Conservation (phyloP, 371 early-diverging fungal species). For the Amoeboaphelidium protococcarum region DNA sequence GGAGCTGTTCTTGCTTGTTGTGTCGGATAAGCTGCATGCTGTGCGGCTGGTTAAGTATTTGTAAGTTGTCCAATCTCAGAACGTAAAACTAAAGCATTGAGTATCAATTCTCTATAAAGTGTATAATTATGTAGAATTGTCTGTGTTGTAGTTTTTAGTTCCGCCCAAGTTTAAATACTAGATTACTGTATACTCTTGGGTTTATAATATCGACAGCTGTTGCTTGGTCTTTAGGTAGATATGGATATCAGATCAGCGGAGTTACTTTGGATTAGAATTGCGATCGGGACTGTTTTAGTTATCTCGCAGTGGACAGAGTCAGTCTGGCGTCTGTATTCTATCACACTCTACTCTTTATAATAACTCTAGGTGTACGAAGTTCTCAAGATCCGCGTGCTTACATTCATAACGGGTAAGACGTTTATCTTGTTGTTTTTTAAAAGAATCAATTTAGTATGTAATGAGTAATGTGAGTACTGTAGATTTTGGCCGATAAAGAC, state of each 20-base stretch:
- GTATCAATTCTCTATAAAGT: background rate
- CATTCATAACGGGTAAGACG: slow-evolving; percentile 8
- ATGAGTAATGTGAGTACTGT: slow-evolving; percentile 44
- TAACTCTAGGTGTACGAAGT: slow-evolving; percentile 45
- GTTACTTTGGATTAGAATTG: background rate
- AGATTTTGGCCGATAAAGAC: slow-evolving; percentile 73
- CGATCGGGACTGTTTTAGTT: background rate
- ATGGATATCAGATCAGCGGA: no score
- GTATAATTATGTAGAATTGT: slow-evolving; percentile 4
- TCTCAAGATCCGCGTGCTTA: slow-evolving; percentile 3
- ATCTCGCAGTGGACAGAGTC: slow-evolving; percentile 5
- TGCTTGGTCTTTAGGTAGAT: background rate
- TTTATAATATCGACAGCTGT: background rate
- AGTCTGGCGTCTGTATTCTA: slow-evolving; percentile 4
- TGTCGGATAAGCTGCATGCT: background rate
- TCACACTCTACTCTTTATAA: slow-evolving; percentile 42
- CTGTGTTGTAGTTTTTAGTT: slow-evolving; percentile 6
- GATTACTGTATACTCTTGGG: background rate
- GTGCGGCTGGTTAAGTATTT: slow-evolving; percentile 3
- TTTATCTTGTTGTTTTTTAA: no score
- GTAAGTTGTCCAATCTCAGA: no score
- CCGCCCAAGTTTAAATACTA: background rate
- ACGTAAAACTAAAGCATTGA: slow-evolving; percentile 7
- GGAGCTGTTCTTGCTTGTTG: no score
- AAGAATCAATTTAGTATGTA: no score